Evolutionary conservation across 1,284 basidiomycete genomes (phyloP), one percentile per base, ranked within the genome.

Genomic region (Meripilus lineatus): DNA sequence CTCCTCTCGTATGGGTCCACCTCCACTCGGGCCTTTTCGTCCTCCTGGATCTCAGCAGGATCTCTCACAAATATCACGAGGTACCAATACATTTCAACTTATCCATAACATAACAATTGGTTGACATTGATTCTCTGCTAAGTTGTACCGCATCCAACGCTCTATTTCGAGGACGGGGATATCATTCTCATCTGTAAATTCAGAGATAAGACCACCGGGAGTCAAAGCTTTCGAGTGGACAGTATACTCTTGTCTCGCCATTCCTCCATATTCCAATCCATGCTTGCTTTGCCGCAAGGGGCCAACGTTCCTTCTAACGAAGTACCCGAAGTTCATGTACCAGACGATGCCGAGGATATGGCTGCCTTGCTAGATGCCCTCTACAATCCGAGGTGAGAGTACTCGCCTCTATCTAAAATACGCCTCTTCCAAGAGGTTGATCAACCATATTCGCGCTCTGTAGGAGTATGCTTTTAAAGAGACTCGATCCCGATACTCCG

Each of bases 231-330:
- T n/a, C n/a, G n/a, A n/a, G n/a, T 30, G 8, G 28, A 30, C 28
- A 30, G n/a, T 8, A n/a, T 30, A 10, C 8, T 30, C n/a, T n/a
- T 30, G 28, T 30, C 28, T 30, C 28, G 28, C n/a, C 28, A 30
- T 30, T 30, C 28, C 10, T n/a, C 28, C 28, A 30, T 30, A 10
- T 30, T 22, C 20, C 41, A 40, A 24, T 38, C 45, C 46, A 50
- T 45, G 41, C 37, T 38, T 23, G 47, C 8, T 34, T 35, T 28
- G 6, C 35, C 24, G 28, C 20, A 13, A 13, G n/a, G n/a, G n/a
- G n/a, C n/a, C n/a, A n/a, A n/a, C n/a, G n/a, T n/a, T n/a, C n/a
- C n/a, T n/a, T n/a, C n/a, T n/a, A n/a, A 30, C n/a, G 28, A n/a
- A 30, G 28, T 30, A n/a, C 28, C 8, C n/a, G 28, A 10, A n/a